Percentiles rank a stretch among this genome's conserved stretches.
phyloP scores from a whole-genome alignment of 1,139 yeast genomes.

The Torulaspora globosa region DNA sequence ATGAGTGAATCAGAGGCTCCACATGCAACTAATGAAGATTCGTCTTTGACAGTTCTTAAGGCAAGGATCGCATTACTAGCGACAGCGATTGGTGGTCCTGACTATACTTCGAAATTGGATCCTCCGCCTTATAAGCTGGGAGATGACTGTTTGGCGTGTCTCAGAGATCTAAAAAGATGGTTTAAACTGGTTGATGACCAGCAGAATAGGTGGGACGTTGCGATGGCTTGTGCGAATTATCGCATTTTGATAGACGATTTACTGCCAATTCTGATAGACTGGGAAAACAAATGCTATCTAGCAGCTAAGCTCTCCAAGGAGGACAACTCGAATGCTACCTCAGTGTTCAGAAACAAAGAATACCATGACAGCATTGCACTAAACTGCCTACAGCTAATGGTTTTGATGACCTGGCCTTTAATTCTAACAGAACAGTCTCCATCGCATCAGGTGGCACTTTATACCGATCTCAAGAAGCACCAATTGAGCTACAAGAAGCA shows the following conservation, averaged over 20 bases:
- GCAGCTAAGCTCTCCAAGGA: constrained; percentile 35
- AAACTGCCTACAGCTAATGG: constrained; percentile 72
- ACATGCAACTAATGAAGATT: constrained; percentile 1
- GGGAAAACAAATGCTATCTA: constrained; percentile 49
- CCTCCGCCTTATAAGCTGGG: constrained; percentile 72
- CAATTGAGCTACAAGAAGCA: constrained; percentile 71
- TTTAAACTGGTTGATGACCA: constrained; percentile 76
- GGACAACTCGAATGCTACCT: constrained; percentile 25
- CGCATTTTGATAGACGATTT: constrained; percentile 71
- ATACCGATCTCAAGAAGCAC: constrained; percentile 57
- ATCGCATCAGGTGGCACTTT: constrained; percentile 51
- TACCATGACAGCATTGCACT: constrained; percentile 60
- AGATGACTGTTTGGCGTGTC: constrained; percentile 84
- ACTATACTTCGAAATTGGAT: constrained; percentile 40
- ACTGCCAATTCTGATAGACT: constrained; percentile 67
- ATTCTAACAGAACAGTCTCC: constrained; percentile 51
- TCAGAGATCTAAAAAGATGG: constrained; percentile 87
- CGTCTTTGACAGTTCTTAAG: constrained; percentile 23
- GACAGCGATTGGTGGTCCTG: constrained; percentile 38
- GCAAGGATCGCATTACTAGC: constrained; percentile 37
- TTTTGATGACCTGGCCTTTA: constrained; percentile 83
- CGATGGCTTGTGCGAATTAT: constrained; percentile 80
- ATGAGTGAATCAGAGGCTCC: neutral
- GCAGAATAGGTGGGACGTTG: constrained; percentile 68
- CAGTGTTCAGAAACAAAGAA: constrained; percentile 26